Percentiles rank a stretch among this genome's conserved stretches.
These are phyloP conservation scores for Neonectria ditissima DNA, from an alignment of 2,329 filamentous ascomycete species.

Conservation along the genomic window DNA sequence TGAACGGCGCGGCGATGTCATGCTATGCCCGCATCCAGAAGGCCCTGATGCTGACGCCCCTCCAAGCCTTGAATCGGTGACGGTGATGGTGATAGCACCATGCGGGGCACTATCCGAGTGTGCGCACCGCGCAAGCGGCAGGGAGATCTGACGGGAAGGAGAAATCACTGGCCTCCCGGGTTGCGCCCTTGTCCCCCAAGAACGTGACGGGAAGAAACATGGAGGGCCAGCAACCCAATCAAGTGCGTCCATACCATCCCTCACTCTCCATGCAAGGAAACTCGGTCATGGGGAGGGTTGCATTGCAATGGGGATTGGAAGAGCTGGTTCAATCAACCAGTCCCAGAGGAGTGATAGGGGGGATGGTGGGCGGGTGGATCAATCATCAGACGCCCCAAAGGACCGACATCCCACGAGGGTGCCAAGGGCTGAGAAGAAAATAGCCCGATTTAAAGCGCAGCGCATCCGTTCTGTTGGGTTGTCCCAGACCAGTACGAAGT, in stretches of 20 bases:
- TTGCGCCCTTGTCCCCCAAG: not conserved
- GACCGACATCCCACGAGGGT: conserved; percentile 26
- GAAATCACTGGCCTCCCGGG: conserved; percentile 5
- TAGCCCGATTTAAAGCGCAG: conserved; percentile 43
- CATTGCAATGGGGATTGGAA: conserved; percentile 27
- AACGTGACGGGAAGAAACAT: conserved; percentile 4
- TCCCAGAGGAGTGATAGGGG: conserved; percentile 25
- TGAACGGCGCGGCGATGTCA: not conserved
- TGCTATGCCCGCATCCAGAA: not conserved
- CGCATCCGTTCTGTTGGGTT: conserved; percentile 43
- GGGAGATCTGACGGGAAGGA: conserved; percentile 26
- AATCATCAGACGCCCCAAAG: conserved; percentile 36
- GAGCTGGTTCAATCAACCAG: conserved; percentile 12
- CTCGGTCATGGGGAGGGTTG: conserved; percentile 35
- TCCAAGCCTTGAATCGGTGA: conserved; percentile 3
- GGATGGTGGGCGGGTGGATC: conserved; percentile 31
- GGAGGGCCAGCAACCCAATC: conserved; percentile 33
- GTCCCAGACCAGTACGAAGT: conserved; percentile 27
- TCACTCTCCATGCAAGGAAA: conserved; percentile 29
- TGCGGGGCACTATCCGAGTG: conserved; percentile 24
- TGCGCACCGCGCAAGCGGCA: conserved; percentile 3
- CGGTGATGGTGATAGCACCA: not conserved
- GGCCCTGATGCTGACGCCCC: conserved; percentile 11
- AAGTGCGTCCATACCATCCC: conserved; percentile 14
- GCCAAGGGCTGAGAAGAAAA: conserved; percentile 32